A percentile compares a stretch with the other conserved stretches of the same genome.
Conservation (phyloP, 106 monocot genomes). For the Ottelia alismoides region DNA sequence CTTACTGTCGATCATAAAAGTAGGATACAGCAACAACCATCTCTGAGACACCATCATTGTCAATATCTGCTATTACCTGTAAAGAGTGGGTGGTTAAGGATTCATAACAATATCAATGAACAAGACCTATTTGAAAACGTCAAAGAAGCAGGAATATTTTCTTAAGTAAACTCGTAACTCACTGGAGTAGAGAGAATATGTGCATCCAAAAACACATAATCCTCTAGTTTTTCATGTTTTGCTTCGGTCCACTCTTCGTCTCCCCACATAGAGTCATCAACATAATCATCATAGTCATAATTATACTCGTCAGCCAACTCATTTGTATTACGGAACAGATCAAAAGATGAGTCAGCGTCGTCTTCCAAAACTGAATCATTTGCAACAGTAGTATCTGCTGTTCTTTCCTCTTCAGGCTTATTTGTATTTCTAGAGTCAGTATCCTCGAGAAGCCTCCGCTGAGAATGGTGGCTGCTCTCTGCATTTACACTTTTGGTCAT, state of each 20-base stretch:
- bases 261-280: slow-evolving; percentile 91
- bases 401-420: slow-evolving; percentile 3
- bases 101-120: neutral
- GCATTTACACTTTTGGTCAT: neutral
- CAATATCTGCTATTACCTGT: slow-evolving; percentile 98
- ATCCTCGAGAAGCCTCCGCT: slow-evolving; percentile 78
- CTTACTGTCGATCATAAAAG: slow-evolving; percentile 98
- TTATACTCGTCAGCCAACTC: slow-evolving; percentile 82
- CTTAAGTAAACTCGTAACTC: slow-evolving; percentile 10
- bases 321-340: slow-evolving; percentile 64
- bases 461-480: slow-evolving; percentile 13
- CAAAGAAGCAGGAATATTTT: no score
- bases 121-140: no score
- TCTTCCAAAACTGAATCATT: slow-evolving; percentile 54
- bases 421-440: slow-evolving; percentile 15
- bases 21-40: slow-evolving; percentile 96
- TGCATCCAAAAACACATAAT: slow-evolving; percentile 83
- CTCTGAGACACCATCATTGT: slow-evolving; percentile 84
- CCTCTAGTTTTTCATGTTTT: slow-evolving; percentile 68
- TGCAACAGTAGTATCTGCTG: slow-evolving; percentile 35
- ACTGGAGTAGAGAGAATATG: slow-evolving; percentile 98
- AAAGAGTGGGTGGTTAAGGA: neutral
- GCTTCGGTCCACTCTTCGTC: slow-evolving; percentile 86
- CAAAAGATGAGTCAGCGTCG: slow-evolving; percentile 85
- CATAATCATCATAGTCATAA: slow-evolving; percentile 99